Evolutionary conservation across 805 yeast genomes (phyloP).

Genomic region (Candida odintsovae): DNA sequence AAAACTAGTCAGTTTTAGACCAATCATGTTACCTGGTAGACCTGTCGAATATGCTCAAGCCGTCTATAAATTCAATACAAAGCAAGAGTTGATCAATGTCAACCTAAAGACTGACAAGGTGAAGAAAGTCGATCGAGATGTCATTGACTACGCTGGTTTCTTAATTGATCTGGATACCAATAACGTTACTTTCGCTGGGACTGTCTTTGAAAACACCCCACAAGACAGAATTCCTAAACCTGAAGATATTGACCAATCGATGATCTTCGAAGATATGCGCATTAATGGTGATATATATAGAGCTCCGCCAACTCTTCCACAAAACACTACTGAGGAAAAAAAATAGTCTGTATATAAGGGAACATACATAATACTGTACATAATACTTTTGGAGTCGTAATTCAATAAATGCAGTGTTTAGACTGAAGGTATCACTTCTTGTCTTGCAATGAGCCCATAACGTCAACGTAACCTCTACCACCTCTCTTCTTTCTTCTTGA

Average conservation of each 20-base stretch:
- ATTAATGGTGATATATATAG: conserved; percentile 29
- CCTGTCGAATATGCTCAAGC: conserved; percentile 53
- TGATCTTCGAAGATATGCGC: conserved; percentile 26
- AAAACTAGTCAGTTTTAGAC: conserved; percentile 63
- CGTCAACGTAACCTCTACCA: conserved; percentile 63
- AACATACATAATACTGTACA: not conserved
- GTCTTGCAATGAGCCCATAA: conserved; percentile 34
- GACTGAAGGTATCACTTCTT: conserved; percentile 1
- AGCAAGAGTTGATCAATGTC: conserved; percentile 49
- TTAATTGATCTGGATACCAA: conserved; percentile 56
- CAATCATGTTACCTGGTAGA: conserved; percentile 52
- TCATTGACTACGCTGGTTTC: conserved; percentile 56
- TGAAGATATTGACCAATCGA: conserved; percentile 24
- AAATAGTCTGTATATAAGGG: not conserved
- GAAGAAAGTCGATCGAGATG: conserved; percentile 43
- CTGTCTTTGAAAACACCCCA: conserved; percentile 56
- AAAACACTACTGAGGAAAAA: conserved; percentile 2
- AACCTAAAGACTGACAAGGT: conserved; percentile 39
- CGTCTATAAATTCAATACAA: conserved; percentile 57
- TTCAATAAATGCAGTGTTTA: not conserved
- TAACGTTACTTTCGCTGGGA: conserved; percentile 54
- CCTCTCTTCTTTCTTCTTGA: conserved; percentile 37
- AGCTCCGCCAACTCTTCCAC: conserved; percentile 18
- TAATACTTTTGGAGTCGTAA: not conserved
- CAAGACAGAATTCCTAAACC: conserved; percentile 31